A percentile compares a stretch with the other conserved stretches of the same genome.
phyloP scores from a whole-genome alignment of 805 yeast genomes.

The Hanseniaspora opuntiae region DNA sequence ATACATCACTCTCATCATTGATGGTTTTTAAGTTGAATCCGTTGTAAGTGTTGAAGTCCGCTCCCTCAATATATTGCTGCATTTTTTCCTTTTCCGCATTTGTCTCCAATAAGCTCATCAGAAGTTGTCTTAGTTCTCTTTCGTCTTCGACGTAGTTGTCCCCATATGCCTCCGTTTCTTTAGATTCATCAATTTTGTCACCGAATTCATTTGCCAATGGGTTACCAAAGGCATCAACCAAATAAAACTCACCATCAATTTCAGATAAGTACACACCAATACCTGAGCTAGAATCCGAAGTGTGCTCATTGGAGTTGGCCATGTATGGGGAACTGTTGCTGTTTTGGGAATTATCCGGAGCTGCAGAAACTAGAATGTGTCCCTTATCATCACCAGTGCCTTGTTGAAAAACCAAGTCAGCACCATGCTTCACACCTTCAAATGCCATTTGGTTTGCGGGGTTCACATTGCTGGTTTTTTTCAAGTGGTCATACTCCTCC shows the following conservation, averaged over 20 bases:
- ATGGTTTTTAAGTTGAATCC: not conserved
- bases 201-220: slow-evolving; percentile 15
- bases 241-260: slow-evolving; percentile 12
- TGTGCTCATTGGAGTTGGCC: not conserved
- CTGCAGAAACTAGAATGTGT: slow-evolving; percentile 7
- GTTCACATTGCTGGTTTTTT: not conserved
- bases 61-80: not conserved
- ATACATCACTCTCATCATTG: not conserved
- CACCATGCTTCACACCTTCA: slow-evolving; percentile 6
- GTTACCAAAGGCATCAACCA: slow-evolving; percentile 15
- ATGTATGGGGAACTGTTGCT: not conserved
- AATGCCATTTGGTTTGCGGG: slow-evolving; percentile 11
- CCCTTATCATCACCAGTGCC: slow-evolving; percentile 7
- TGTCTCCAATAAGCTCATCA: not conserved
- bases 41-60: not conserved
- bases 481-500: slow-evolving; percentile 1
- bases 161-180: slow-evolving; percentile 9
- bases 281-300: slow-evolving; percentile 1
- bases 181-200: slow-evolving; percentile 7
- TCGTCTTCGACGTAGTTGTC: slow-evolving; percentile 4
- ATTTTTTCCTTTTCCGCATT: slow-evolving; percentile 10
- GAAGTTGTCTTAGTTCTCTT: not conserved
- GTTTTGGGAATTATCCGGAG: not conserved
- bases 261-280: slow-evolving; percentile 10
- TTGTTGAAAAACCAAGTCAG: not conserved